phyloP scores from a whole-genome alignment of 805 yeast species.

The Peterozyma xylosa region DNA sequence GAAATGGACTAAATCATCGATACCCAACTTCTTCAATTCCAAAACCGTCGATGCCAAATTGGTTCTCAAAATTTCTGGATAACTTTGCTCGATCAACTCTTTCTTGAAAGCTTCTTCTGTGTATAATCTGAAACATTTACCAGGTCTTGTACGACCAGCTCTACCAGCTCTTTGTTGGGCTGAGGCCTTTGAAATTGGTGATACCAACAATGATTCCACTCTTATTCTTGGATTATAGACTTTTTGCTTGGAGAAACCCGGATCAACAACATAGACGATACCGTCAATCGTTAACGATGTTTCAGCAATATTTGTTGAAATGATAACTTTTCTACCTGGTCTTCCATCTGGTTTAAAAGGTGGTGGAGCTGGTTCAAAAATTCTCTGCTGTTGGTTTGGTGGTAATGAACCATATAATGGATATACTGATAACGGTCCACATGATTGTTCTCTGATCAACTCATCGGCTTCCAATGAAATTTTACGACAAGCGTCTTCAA shows the following conservation, averaged over 20 bases:
- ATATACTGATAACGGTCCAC: slow-evolving; percentile 85
- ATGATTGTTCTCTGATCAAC: slow-evolving; percentile 76
- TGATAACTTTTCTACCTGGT: slow-evolving; percentile 92
- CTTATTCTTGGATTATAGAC: slow-evolving; percentile 95
- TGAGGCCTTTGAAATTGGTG: slow-evolving; percentile 94
- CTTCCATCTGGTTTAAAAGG: slow-evolving; percentile 67
- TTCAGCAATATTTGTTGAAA: slow-evolving; percentile 95
- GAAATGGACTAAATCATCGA: slow-evolving; percentile 93
- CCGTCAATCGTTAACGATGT: slow-evolving; percentile 97
- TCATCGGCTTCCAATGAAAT: slow-evolving; percentile 85
- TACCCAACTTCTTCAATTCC: slow-evolving; percentile 88
- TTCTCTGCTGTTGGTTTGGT: slow-evolving; percentile 89
- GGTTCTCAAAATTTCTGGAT: slow-evolving; percentile 90
- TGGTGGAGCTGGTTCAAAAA: slow-evolving; percentile 84
- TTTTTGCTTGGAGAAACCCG: slow-evolving; percentile 94
- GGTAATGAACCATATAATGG: slow-evolving; percentile 96
- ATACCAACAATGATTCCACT: slow-evolving; percentile 88
- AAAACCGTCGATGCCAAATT: slow-evolving; percentile 88
- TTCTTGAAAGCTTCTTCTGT: slow-evolving; percentile 95
- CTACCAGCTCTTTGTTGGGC: slow-evolving; percentile 99
- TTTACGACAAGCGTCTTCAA: slow-evolving; percentile 93
- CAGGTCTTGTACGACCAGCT: slow-evolving; percentile 99
- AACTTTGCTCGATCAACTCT: slow-evolving; percentile 90
- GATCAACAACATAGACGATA: slow-evolving; percentile 93
- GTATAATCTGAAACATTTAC: slow-evolving; percentile 92